phyloP scores from a whole-genome alignment of 495 filamentous ascomycete species.

The Penicillium diatomitis region DNA sequence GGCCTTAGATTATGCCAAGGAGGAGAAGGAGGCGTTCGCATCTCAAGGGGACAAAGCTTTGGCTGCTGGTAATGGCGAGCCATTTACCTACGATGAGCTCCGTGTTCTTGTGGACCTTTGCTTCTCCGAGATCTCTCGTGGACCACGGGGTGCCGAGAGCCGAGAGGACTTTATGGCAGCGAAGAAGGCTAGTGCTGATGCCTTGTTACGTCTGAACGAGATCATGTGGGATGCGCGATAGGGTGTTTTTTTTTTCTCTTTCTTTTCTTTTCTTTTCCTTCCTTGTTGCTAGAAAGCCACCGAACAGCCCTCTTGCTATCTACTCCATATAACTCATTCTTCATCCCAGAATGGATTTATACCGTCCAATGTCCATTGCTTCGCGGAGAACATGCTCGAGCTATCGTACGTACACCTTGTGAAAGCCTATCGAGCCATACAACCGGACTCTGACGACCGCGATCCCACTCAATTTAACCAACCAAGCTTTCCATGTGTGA shows the following conservation, averaged over 20 bases:
- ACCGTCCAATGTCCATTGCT: too few species aligned
- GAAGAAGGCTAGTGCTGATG: constrained; percentile 67
- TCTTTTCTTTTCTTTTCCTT: background rate
- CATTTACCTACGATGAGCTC: constrained; percentile 74
- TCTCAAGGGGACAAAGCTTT: constrained; percentile 26
- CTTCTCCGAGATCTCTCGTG: constrained; percentile 65
- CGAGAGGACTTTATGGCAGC: constrained; percentile 65
- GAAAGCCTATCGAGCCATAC: too few species aligned
- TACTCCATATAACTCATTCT: background rate
- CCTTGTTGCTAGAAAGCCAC: background rate
- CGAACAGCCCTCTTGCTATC: background rate
- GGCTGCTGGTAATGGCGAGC: constrained; percentile 33
- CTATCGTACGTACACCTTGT: too few species aligned
- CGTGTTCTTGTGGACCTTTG: constrained; percentile 77
- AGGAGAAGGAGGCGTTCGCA: constrained; percentile 38
- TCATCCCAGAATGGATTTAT: too few species aligned
- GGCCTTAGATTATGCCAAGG: constrained; percentile 54
- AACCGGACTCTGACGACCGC: too few species aligned
- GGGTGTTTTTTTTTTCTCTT: background rate
- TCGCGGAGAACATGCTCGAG: too few species aligned
- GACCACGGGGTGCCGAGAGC: constrained; percentile 49
- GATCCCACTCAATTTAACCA: too few species aligned
- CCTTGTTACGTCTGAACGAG: constrained; percentile 66
- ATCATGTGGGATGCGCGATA: constrained; percentile 59
- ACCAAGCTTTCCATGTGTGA: background rate